phyloP scores from a whole-genome alignment of 169 alveolate species.

The Eimeria mitis region DNA sequence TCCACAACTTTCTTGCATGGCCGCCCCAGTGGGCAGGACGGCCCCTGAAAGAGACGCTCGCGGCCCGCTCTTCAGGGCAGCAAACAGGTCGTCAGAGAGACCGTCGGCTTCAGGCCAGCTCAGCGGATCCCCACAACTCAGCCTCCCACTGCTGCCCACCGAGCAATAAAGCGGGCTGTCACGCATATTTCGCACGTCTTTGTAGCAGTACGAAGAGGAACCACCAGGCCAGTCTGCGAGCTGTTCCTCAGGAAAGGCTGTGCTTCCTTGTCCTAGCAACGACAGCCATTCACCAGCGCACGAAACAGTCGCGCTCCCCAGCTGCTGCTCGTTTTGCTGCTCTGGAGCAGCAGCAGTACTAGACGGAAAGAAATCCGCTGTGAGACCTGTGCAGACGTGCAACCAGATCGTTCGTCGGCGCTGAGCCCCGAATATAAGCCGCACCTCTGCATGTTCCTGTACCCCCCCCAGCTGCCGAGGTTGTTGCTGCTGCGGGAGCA shows the following conservation, averaged over 20 bases:
- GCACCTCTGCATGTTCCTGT: constrained; percentile 41
- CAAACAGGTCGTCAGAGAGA: constrained; percentile 8
- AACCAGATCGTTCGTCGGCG: constrained; percentile 52
- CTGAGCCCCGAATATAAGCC: constrained; percentile 45
- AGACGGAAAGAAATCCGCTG: constrained; percentile 37
- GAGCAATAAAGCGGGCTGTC: neutral
- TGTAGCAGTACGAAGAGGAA: constrained; percentile 8
- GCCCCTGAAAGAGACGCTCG: constrained; percentile 36
- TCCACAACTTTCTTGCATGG: constrained; percentile 38
- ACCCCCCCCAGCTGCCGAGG: constrained; percentile 52
- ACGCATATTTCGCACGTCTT: constrained; percentile 52
- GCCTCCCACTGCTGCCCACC: constrained; percentile 26
- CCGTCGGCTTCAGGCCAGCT: neutral
- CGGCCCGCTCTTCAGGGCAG: constrained; percentile 33
- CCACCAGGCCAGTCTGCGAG: constrained; percentile 50
- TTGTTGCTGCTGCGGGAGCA: constrained; percentile 16
- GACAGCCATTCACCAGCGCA: constrained; percentile 35
- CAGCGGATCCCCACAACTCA: constrained; percentile 25
- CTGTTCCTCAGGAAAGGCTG: neutral
- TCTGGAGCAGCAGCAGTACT: neutral
- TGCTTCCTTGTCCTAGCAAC: constrained; percentile 6
- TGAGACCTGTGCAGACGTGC: constrained; percentile 49
- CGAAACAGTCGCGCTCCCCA: neutral
- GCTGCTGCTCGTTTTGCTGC: neutral
- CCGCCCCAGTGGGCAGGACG: constrained; percentile 51